Base-by-base conservation (phyloP, 495 filamentous ascomycete genomes). In the Aspergillus baeticus region DNA sequence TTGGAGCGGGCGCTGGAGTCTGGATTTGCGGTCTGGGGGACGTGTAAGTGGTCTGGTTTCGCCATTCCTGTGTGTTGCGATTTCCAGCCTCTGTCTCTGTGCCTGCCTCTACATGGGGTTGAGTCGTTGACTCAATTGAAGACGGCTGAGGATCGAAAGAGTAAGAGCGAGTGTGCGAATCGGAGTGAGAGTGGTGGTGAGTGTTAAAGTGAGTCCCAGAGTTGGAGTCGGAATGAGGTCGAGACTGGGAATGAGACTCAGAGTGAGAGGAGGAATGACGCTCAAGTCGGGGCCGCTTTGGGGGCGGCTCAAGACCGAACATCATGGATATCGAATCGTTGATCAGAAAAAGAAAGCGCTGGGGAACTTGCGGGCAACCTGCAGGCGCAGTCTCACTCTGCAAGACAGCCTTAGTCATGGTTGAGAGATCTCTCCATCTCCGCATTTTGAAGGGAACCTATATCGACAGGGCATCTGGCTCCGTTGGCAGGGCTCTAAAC, bases 281-380 rank as follows among this genome's bases (percentile, higher is more conserved):
- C 26, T n/a, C 23, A 23, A 59, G 51, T 26, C 61, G 57, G 29
- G 46, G 57, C 3, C 61, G 61, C 21, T 63, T 63, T 44, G 43
- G 54, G 7, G 61, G 57, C 20, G 49, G 57, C 31, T 57, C 53
- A 14, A 38, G 4, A 18, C 39, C 35, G 23, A 53, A 53, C 55
- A 52, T 58, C 55, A 52, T 58, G 41, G 20, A 35, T 22, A 13
- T 20, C 10, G 3, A 21, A 17, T 51, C 3, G 34, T 20, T 20
- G 14, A 41, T 15, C n/a, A 6, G n/a, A 17, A 41, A 10, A 17
- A 41, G 26, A 29, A 29, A 29, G 26, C 26, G 26, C 26, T 29
- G 26, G 26, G 26, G 8, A 29, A 29, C 26, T 29, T 29, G 26
- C 26, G 26, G 26, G 26, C 26, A 29, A 8, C n/a, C 26, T 29